A percentile compares a stretch with the other conserved stretches of the same genome.
These are phyloP conservation scores for Dianthus caryophyllus DNA, from an alignment of 148 eudicot species.

Conservation along the genomic window DNA sequence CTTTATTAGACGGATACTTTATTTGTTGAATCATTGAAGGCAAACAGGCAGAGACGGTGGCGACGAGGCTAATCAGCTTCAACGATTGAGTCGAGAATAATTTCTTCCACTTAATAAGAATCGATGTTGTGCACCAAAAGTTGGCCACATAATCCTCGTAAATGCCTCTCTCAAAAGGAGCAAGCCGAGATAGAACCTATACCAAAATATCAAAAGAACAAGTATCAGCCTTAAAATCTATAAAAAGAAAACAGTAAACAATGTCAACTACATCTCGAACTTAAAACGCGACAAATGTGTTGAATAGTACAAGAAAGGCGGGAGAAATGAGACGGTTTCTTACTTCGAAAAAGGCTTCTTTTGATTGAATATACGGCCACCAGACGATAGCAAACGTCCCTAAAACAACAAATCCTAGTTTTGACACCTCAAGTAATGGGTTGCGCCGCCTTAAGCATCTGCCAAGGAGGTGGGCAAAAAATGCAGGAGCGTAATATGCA, in stretches of 20 bases:
- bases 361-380: slow-evolving; percentile 85
- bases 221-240: no score
- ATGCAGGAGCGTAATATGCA: slow-evolving; percentile 94
- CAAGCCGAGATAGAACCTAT: slow-evolving; percentile 86
- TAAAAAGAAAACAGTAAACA: no score
- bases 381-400: slow-evolving; percentile 77
- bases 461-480: slow-evolving; percentile 81
- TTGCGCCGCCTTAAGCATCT: slow-evolving; percentile 67
- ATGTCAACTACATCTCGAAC: no score
- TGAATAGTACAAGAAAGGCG: slow-evolving; percentile 1
- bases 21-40: slow-evolving; percentile 86
- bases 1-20: slow-evolving; percentile 64
- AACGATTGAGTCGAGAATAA: slow-evolving; percentile 49
- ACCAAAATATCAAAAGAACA: no score
- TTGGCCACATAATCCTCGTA: slow-evolving; percentile 96
- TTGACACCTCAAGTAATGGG: slow-evolving; percentile 65
- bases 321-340: slow-evolving; percentile 15
- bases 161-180: slow-evolving; percentile 90
- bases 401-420: slow-evolving; percentile 65
- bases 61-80: slow-evolving; percentile 53
- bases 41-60: slow-evolving; percentile 62
- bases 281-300: neutral
- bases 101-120: slow-evolving; percentile 73
- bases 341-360: slow-evolving; percentile 64
- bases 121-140: slow-evolving; percentile 88